Base-by-base conservation (phyloP, 805 yeast species). In the Ogataea haglerorum region DNA sequence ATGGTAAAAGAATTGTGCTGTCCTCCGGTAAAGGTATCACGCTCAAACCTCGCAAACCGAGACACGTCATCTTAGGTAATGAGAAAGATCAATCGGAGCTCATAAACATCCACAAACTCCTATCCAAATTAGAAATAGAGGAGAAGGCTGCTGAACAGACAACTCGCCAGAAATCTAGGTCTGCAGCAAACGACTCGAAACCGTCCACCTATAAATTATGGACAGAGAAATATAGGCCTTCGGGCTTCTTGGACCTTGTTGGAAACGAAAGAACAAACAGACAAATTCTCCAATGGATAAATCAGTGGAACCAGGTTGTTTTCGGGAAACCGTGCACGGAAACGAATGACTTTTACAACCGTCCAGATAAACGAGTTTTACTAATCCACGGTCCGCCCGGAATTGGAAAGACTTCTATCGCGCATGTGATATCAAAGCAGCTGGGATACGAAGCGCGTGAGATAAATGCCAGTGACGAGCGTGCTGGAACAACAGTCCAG, bases 331-430 rank as follows among this genome's bases (percentile, higher is more conserved):
- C 66, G 13, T 54, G 43, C 6, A 28, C 35, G 17, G 40, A 37
- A 34, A 43, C 45, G 9, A 30, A 41, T 38, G 88, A 82, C 54
- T 75, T 77, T 0, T 68, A 73, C 29, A 69, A 73, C 21, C 65
- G 90, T 40, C 90, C 90, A 0, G 65, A 60, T 12, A 72, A 73
- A 38, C 82, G 78, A 48, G 70, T 93, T 0, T 57, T 93, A 15
- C 65, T 93, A 29, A 73, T 93, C 9, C 88, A 83, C 57, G 99
- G 99, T 0, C 93, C 96, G 0, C 89, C 96, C 0, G 99, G 99
- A 2, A 72, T 84, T 13, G 99, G 99, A 8, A 91, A 91, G 57
- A 90, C 98, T 0, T 77, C 93, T 0, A 81, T 89, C 2, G 87
- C 91, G 0, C 96, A 90, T 55, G 76, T 88, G 1, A 73, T 89